A percentile compares a stretch with the other conserved stretches of the same genome.
These are phyloP conservation scores for Skeletonema menzelii DNA, from an alignment of 108 stramenopile genomes.

Conservation along the genomic window DNA sequence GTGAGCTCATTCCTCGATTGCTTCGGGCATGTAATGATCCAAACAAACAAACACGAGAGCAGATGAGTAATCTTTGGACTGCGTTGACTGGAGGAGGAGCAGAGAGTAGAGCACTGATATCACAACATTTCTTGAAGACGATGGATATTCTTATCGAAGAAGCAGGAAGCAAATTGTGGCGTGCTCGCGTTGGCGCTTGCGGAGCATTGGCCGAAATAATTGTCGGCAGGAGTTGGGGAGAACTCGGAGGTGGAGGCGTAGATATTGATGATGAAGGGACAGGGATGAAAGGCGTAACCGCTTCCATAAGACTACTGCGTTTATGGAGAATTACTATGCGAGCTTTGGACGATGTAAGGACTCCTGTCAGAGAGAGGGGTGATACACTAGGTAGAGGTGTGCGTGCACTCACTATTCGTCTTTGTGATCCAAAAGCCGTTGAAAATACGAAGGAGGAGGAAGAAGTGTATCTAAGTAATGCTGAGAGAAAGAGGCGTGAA, in stretches of 20 bases:
- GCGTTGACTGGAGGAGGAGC: constrained; percentile 85
- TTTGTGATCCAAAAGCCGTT: constrained; percentile 53
- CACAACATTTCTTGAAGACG: constrained; percentile 61
- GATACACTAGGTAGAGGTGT: constrained; percentile 67
- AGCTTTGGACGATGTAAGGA: constrained; percentile 81
- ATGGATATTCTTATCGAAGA: constrained; percentile 77
- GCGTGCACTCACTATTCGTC: constrained; percentile 63
- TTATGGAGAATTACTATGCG: constrained; percentile 73
- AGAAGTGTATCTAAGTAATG: constrained; percentile 39
- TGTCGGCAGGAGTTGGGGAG: constrained; percentile 79
- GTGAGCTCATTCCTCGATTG: constrained; percentile 77
- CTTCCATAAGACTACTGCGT: constrained; percentile 66
- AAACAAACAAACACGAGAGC: constrained; percentile 81
- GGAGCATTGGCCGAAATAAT: constrained; percentile 81
- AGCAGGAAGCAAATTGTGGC: constrained; percentile 76
- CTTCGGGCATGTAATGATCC: constrained; percentile 81
- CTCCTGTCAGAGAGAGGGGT: constrained; percentile 70
- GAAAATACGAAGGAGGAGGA: constrained; percentile 7
- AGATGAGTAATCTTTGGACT: constrained; percentile 80
- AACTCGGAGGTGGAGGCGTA: constrained; percentile 74
- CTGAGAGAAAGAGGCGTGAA: constrained; percentile 22
- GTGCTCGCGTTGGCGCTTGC: constrained; percentile 73
- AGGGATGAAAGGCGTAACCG: constrained; percentile 25
- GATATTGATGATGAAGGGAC: constrained; percentile 67
- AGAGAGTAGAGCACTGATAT: constrained; percentile 62